Percentiles rank a stretch among this genome's conserved stretches.
Conservation (phyloP, 129 eudicot genomes). For the Lonicera japonica region DNA sequence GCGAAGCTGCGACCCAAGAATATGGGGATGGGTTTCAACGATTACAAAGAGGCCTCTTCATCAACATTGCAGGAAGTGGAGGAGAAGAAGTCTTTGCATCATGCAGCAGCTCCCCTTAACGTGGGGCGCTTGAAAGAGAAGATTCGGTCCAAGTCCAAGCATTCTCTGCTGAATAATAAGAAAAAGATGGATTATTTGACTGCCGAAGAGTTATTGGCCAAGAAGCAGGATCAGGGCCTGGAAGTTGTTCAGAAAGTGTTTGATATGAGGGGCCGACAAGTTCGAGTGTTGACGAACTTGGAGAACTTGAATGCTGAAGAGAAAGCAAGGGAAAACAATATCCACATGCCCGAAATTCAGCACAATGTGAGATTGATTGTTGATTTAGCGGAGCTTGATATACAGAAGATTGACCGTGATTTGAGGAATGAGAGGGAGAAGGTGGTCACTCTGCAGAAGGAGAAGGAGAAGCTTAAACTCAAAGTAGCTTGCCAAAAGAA, state of each 20-base stretch:
- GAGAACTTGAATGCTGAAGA: constrained; percentile 35
- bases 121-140: constrained; percentile 32
- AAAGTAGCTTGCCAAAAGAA: no score
- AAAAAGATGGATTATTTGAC: no score
- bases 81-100: constrained; percentile 26
- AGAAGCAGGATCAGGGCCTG: constrained; percentile 59
- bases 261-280: constrained; percentile 94
- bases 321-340: constrained; percentile 21
- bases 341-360: constrained; percentile 33
- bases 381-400: no score
- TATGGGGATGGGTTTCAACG: no score
- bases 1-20: no score
- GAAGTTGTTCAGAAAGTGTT: constrained; percentile 69
- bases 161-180: no score
- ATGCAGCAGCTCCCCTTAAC: constrained; percentile 4
- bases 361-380: constrained; percentile 25
- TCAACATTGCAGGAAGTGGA: no score
- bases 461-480: no score
- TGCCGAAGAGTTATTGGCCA: constrained; percentile 62
- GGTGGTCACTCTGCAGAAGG: no score
- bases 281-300: constrained; percentile 73
- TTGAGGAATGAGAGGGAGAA: no score
- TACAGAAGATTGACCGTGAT: no score
- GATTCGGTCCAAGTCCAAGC: constrained; percentile 55
- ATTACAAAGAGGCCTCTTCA: no score